A percentile compares a stretch with the other conserved stretches of the same genome.
Evolutionary conservation across 169 alveolate genomes (phyloP).

Genomic region (Plasmodium falciparum): DNA sequence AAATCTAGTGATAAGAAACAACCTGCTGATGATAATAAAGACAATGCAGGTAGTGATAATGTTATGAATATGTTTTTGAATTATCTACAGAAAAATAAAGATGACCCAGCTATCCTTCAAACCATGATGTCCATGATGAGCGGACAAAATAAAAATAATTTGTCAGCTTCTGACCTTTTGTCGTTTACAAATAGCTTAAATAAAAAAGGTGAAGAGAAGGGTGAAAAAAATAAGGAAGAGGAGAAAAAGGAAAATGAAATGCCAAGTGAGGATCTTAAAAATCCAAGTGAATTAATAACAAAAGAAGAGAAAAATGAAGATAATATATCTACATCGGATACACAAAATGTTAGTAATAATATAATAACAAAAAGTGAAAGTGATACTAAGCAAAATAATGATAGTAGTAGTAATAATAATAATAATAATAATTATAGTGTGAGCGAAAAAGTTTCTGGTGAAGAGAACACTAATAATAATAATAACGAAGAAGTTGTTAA

Average conservation of each 20-base stretch:
- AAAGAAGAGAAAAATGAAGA: background rate
- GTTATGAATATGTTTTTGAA: constrained; percentile 55
- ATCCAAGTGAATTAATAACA: background rate
- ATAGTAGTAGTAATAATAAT: background rate
- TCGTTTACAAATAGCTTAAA: background rate
- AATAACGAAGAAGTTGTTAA: constrained; percentile 66
- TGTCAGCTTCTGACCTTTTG: background rate
- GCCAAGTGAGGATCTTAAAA: background rate
- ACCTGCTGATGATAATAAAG: constrained; percentile 1
- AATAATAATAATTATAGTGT: background rate
- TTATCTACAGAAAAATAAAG: constrained; percentile 68
- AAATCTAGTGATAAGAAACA: background rate
- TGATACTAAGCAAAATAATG: background rate
- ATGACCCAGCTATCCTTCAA: constrained; percentile 63
- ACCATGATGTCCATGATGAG: constrained; percentile 36
- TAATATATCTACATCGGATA: background rate
- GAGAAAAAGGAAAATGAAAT: background rate
- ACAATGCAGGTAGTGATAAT: constrained; percentile 13
- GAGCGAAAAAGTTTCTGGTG: background rate
- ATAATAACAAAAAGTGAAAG: background rate
- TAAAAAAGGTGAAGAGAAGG: background rate
- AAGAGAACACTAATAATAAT: background rate
- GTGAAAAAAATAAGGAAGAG: background rate
- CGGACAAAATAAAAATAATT: constrained; percentile 10
- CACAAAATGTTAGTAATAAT: background rate